Conservation (phyloP, 1,139 yeast species). For the Debaryomyces singareniensis region DNA sequence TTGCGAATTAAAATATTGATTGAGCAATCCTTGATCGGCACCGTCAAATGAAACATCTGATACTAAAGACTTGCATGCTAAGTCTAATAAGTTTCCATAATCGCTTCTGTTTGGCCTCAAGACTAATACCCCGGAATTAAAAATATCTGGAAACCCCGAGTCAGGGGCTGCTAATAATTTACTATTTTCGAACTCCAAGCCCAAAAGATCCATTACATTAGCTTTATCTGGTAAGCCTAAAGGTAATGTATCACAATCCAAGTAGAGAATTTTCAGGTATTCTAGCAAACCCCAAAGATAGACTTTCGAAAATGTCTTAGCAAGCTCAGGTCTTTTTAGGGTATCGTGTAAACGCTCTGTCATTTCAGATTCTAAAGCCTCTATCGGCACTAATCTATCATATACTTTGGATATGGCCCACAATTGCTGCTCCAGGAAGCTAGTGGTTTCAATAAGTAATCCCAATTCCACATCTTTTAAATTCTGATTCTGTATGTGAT, state of each 20-base stretch:
- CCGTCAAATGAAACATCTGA: conserved; percentile 69
- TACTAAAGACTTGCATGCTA: conserved; percentile 20
- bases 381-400: conserved; percentile 27
- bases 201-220: conserved; percentile 27
- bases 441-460: conserved; percentile 27
- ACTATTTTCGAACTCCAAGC: conserved; percentile 24
- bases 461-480: conserved; percentile 17
- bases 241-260: conserved; percentile 83
- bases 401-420: conserved; percentile 19
- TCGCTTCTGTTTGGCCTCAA: conserved; percentile 50
- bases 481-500: conserved; percentile 9
- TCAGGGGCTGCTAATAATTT: conserved; percentile 79
- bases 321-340: conserved; percentile 70
- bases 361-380: conserved; percentile 21
- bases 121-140: conserved; percentile 82
- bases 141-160: conserved; percentile 92
- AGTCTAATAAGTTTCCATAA: conserved; percentile 36
- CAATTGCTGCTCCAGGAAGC: conserved; percentile 23
- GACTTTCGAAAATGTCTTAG: conserved; percentile 65
- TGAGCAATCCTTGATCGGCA: conserved; percentile 90
- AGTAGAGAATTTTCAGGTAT: conserved; percentile 59
- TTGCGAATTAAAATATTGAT: conserved; percentile 61
- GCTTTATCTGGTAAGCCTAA: conserved; percentile 35
- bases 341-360: conserved; percentile 21
- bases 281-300: conserved; percentile 57